Base-by-base conservation (phyloP, 768 basidiomycete genomes). In the Collybiopsis luxurians region DNA sequence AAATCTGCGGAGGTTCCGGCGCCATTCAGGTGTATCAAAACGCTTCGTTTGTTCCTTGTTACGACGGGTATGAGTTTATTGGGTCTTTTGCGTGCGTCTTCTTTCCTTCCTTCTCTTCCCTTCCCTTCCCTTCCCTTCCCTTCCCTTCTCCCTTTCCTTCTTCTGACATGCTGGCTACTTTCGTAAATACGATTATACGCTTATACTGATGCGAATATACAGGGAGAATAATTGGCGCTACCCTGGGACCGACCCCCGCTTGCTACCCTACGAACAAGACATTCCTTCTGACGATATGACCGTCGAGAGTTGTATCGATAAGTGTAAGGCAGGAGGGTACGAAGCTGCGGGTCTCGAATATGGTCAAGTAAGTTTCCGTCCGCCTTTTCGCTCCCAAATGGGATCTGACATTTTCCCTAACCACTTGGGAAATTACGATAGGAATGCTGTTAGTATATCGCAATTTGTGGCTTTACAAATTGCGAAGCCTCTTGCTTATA, bases 1-100 rank as follows among this genome's bases (percentile, higher is more conserved):
- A 63, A 50, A 52, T 57, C 27, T 67, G 66, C 30, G 66, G 65
- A 34, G 65, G 65, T 21, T 45, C 60, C 12, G 40, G 60, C 30
- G 57, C 64, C 5, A 61, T 67, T 23, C 45, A 63, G 24, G 52
- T 64, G n/a, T 67, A 65, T 48, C 56, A 58, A 44, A 52, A 60
- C 34, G 62, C 46, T 24, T 23, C 46, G 11, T 24, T 47, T 30
- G 23, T 47, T 12, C 46, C 11, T 12, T 47, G 24, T 27, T 47
- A 24, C 46, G 46, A 23, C 6, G 46, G 23, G 24, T 47, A 47
- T 30, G 15, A 47, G 11, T 30, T 47, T 23, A 30, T 47, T n/a
- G 46, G 46, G 21, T 23, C 24, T 23, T 47, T 23, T 47, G 46
- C 46, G 46, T 47, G n/a, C 5, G 46, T 47, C 13, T 30, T 23